Evolutionary conservation across 768 basidiomycete genomes (phyloP).

Genomic region (Lactarius sp.): DNA sequence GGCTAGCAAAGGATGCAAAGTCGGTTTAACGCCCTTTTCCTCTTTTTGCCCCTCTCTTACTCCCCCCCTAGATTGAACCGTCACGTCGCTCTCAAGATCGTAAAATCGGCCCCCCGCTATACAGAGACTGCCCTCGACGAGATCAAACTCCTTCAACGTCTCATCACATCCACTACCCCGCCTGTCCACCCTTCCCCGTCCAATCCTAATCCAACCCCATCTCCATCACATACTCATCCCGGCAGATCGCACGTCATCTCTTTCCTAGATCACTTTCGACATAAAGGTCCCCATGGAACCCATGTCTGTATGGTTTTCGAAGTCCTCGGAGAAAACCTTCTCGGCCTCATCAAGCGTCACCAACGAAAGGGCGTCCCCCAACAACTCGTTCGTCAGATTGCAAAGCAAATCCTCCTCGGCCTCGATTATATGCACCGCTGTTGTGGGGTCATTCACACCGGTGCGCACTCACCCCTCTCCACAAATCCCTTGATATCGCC

Average conservation of each 20-base stretch:
- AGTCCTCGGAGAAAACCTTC: conserved; percentile 93
- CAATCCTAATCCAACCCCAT: conserved; percentile 47
- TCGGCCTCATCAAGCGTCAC: conserved; percentile 95
- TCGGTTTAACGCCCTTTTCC: conserved; percentile 35
- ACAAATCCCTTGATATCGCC: conserved; percentile 5
- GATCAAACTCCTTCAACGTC: conserved; percentile 94
- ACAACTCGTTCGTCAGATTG: conserved; percentile 89
- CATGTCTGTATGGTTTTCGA: conserved; percentile 99
- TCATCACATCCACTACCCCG: conserved; percentile 77
- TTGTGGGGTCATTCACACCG: conserved; percentile 96
- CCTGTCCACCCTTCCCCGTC: conserved; percentile 43
- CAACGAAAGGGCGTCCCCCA: conserved; percentile 98
- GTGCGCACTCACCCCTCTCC: conserved; percentile 34
- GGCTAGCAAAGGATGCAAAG: conserved; percentile 83
- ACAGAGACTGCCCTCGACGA: conserved; percentile 98
- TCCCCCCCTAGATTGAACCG: conserved; percentile 66
- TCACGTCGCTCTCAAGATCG: conserved; percentile 98
- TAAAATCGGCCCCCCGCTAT: conserved; percentile 95
- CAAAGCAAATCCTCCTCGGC: conserved; percentile 92
- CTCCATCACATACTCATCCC: conserved; percentile 69
- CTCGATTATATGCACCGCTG: conserved; percentile 97
- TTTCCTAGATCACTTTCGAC: conserved; percentile 95
- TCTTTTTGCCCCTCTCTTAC: conserved; percentile 3
- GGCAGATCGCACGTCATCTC: conserved; percentile 94
- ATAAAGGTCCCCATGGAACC: conserved; percentile 92